Percentiles rank a stretch among this genome's conserved stretches.
phyloP scores from a whole-genome alignment of 1,284 basidiomycete species.

The Ustilago xerochloae region DNA sequence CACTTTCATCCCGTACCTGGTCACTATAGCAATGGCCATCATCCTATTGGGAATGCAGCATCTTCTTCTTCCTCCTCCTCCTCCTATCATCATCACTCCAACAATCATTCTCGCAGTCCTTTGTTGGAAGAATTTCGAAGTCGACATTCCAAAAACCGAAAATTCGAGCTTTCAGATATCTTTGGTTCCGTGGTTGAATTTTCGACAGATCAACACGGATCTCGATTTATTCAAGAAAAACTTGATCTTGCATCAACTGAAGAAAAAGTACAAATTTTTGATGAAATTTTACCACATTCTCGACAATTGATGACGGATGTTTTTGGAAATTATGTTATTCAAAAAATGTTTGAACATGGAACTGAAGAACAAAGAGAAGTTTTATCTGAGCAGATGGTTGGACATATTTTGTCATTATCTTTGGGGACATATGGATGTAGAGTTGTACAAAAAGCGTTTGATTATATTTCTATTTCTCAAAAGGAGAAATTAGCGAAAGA shows the following conservation, averaged over 20 bases:
- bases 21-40: no score
- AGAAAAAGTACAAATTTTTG: constrained; percentile 75
- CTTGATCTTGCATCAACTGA: constrained; percentile 76
- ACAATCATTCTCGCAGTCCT: constrained; percentile 27
- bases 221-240: constrained; percentile 72
- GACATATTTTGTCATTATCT: constrained; percentile 81
- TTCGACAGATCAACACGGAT: constrained; percentile 89
- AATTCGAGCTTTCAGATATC: constrained; percentile 77
- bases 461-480: constrained; percentile 70
- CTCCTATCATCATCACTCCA: neutral
- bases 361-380: constrained; percentile 75
- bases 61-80: no score
- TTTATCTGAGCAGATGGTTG: constrained; percentile 81
- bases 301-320: constrained; percentile 89
- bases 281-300: constrained; percentile 86
- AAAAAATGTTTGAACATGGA: constrained; percentile 93
- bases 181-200: constrained; percentile 89
- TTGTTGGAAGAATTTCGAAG: constrained; percentile 61
- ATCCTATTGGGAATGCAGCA: no score
- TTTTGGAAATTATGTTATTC: constrained; percentile 94
- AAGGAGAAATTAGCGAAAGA: constrained; percentile 71
- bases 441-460: constrained; percentile 72
- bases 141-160: constrained; percentile 46
- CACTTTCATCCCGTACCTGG: constrained; percentile 4
- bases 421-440: constrained; percentile 94